phyloP scores from a whole-genome alignment of 2,329 filamentous ascomycete genomes.

The Penicillium rolfsii region DNA sequence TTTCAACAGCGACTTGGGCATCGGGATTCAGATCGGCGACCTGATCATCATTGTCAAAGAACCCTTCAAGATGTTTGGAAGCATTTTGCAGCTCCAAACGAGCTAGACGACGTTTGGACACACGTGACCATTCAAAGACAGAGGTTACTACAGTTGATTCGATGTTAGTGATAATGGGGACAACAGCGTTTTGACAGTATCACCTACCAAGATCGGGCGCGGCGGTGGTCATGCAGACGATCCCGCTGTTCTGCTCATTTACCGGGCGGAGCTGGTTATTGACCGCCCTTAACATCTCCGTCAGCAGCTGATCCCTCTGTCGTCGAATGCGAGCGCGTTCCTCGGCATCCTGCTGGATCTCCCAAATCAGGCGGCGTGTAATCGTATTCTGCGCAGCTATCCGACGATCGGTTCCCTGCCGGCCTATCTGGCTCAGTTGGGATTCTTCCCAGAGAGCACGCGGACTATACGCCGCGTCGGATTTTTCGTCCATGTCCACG shows the following conservation, averaged over 20 bases:
- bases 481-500: slow-evolving; percentile 28
- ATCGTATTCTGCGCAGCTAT: slow-evolving; percentile 41
- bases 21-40: slow-evolving; percentile 35
- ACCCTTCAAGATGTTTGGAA: slow-evolving; percentile 42
- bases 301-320: slow-evolving; percentile 33
- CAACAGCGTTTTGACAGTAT: background rate
- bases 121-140: slow-evolving; percentile 35
- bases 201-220: slow-evolving; percentile 38
- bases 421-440: slow-evolving; percentile 39
- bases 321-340: slow-evolving; percentile 33
- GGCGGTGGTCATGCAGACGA: slow-evolving; percentile 38
- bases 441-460: slow-evolving; percentile 36
- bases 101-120: slow-evolving; percentile 41
- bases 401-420: slow-evolving; percentile 36
- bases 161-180: background rate
- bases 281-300: slow-evolving; percentile 32
- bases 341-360: slow-evolving; percentile 40
- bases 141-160: slow-evolving; percentile 28
- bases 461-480: slow-evolving; percentile 27
- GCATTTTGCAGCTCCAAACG: slow-evolving; percentile 39
- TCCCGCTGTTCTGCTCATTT: slow-evolving; percentile 34
- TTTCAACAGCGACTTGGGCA: slow-evolving; percentile 33
- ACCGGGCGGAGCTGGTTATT: slow-evolving; percentile 30
- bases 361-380: slow-evolving; percentile 43
- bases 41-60: slow-evolving; percentile 43